Evolutionary conservation across 2,329 filamentous ascomycete genomes (phyloP).

Genomic region (Aureobasidium uvarum): DNA sequence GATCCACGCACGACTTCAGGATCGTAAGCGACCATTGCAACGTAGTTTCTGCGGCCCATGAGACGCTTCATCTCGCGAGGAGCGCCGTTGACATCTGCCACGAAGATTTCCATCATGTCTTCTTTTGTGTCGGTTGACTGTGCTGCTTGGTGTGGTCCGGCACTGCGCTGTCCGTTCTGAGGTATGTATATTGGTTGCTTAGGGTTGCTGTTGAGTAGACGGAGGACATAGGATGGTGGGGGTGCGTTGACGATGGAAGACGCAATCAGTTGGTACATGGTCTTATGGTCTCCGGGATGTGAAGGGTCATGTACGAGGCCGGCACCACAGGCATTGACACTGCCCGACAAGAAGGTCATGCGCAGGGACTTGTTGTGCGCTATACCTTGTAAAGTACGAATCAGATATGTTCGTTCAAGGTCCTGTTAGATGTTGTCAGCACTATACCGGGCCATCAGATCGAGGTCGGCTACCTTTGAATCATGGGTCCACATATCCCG

Average conservation of each 20-base stretch:
- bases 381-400: slow-evolving; percentile 92
- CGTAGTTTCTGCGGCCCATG: slow-evolving; percentile 91
- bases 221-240: slow-evolving; percentile 79
- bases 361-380: slow-evolving; percentile 91
- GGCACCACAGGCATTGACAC: slow-evolving; percentile 86
- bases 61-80: slow-evolving; percentile 75
- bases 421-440: slow-evolving; percentile 55
- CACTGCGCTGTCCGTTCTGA: slow-evolving; percentile 71
- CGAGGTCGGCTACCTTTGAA: slow-evolving; percentile 62
- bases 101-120: slow-evolving; percentile 99
- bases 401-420: slow-evolving; percentile 91
- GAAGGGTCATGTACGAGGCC: slow-evolving; percentile 92
- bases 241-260: slow-evolving; percentile 90
- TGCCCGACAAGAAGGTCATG: slow-evolving; percentile 95
- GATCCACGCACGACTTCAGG: slow-evolving; percentile 65
- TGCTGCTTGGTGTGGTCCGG: slow-evolving; percentile 31
- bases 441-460: neutral
- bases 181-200: slow-evolving; percentile 83
- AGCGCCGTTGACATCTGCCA: slow-evolving; percentile 83
- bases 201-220: slow-evolving; percentile 85
- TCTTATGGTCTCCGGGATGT: slow-evolving; percentile 92
- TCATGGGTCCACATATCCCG: slow-evolving; percentile 99
- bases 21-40: slow-evolving; percentile 91
- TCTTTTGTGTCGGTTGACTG: slow-evolving; percentile 90
- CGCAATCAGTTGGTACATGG: slow-evolving; percentile 98